Conservation (phyloP, 345 rosid species). For the Euclidium syriacum region DNA sequence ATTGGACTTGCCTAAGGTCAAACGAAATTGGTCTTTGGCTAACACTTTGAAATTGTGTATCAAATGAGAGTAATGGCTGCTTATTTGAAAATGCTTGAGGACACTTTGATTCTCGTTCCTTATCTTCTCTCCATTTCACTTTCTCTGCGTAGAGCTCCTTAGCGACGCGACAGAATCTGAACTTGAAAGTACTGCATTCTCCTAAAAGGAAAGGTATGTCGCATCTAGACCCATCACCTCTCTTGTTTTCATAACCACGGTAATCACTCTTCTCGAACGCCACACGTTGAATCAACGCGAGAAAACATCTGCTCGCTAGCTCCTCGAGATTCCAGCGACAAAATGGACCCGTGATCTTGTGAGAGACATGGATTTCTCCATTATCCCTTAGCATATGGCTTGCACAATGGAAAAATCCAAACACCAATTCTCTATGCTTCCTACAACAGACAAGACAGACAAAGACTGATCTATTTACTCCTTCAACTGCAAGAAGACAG, state of each 20-base stretch:
- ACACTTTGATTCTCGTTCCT: constrained; percentile 21
- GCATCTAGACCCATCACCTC: constrained; percentile 43
- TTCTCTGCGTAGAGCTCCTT: constrained; percentile 27
- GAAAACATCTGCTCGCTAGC: constrained; percentile 40
- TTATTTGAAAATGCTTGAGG: too few relatives aligned
- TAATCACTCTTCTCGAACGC: constrained; percentile 37
- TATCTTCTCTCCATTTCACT: not conserved
- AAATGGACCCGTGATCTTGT: constrained; percentile 47
- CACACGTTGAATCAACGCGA: constrained; percentile 19
- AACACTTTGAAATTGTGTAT: too few relatives aligned
- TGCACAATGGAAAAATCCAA: constrained; percentile 42
- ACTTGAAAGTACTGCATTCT: constrained; percentile 47
- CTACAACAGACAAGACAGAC: constrained; percentile 24
- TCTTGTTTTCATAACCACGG: constrained; percentile 49
- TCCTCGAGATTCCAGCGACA: constrained; percentile 47
- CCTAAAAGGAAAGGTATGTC: constrained; percentile 49
- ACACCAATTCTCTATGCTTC: constrained; percentile 41
- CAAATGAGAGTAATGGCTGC: not conserved
- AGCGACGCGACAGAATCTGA: constrained; percentile 16
- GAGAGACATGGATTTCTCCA: constrained; percentile 57
- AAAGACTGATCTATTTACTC: too few relatives aligned
- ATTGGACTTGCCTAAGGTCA: too few relatives aligned
- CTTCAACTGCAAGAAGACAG: not conserved
- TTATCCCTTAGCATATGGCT: constrained; percentile 33
- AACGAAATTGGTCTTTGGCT: too few relatives aligned